Base-by-base conservation (phyloP, 306 rosid genomes). In the Rosa lucieae region DNA sequence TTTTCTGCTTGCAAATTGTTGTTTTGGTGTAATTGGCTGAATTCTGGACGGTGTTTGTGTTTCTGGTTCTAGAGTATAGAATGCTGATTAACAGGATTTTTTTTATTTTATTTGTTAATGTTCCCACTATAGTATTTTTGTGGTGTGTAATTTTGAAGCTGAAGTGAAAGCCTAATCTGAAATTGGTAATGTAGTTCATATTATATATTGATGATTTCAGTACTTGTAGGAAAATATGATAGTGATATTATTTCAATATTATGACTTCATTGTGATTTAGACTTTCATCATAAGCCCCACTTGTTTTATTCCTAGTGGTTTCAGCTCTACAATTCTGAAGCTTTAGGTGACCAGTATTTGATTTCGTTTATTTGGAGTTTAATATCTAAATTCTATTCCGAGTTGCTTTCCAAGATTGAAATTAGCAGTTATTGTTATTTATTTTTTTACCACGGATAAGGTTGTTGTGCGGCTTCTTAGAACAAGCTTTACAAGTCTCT, bases 1-100 rank as follows among this genome's bases (percentile, higher is more conserved):
- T 37, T 65, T 40, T 74, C 14, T 13, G 48, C 77, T 74, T 7
- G 52, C 40, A 74, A 55, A 13, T 40, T 74, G 67, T 58, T 26
- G 43, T 70, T 59, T 75, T 75, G 40, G 47, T 78, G 35, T 68
- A 78, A 3, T 1, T 32, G 18, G 9, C 8, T 44, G 32, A 76
- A 43, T 14, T 40, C 3, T 43, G 70, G 11, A 66, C 4, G 23
- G 42, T 23, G 43, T 43, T 10, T 68, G 32, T 20, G 73, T 46
- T 63, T 32, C 10, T 76, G 48, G 78, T 39, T 58, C 15, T 10
- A 6, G 6, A 40, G 40, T 17, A 17, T 15, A 6, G 5, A 58
- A 58, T 75, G 78, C 68, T 59, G 29, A 18, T 20, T 21, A 56
- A 17, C 55, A 14, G 20, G n/a, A 8, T 20, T 5, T 6, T 20